phyloP scores from a whole-genome alignment of 2,329 filamentous ascomycete species.

The Cytospora schulzeri region DNA sequence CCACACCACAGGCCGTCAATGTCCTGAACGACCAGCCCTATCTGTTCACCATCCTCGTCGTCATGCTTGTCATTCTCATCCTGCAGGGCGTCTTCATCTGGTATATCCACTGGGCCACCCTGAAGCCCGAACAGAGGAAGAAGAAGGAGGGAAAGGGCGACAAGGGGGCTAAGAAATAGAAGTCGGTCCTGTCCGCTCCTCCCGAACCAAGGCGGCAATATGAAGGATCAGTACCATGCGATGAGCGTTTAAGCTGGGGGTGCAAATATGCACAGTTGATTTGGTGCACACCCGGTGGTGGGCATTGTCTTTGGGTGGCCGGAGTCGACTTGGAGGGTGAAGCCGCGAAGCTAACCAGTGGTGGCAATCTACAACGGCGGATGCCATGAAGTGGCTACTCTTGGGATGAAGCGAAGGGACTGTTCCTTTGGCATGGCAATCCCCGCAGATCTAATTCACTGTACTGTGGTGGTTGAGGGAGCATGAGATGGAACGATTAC shows the following conservation, averaged over 20 bases:
- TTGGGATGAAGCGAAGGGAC: neutral
- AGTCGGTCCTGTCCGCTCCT: neutral
- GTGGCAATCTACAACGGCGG: neutral
- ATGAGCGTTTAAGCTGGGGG: neutral
- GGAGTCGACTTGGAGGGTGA: neutral
- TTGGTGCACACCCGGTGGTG: neutral
- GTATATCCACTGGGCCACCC: slow-evolving; percentile 62
- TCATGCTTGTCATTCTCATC: slow-evolving; percentile 54
- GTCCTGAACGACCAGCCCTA: slow-evolving; percentile 63
- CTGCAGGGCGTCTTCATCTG: slow-evolving; percentile 52
- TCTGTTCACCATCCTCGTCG: slow-evolving; percentile 58
- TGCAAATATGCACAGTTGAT: neutral
- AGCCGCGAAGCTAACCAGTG: neutral
- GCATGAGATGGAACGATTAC: neutral
- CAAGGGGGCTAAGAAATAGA: slow-evolving; percentile 28
- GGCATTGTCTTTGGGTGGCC: neutral
- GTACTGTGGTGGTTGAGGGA: neutral
- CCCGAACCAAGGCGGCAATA: neutral
- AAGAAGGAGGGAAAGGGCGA: slow-evolving; percentile 34
- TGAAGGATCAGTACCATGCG: neutral
- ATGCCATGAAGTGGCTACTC: neutral
- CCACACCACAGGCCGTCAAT: slow-evolving; percentile 59
- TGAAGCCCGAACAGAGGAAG: slow-evolving; percentile 63
- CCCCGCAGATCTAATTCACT: neutral
- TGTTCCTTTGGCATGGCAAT: neutral